Conservation (phyloP, 352 stramenopile species). For the Globisporangium cederbergense region DNA sequence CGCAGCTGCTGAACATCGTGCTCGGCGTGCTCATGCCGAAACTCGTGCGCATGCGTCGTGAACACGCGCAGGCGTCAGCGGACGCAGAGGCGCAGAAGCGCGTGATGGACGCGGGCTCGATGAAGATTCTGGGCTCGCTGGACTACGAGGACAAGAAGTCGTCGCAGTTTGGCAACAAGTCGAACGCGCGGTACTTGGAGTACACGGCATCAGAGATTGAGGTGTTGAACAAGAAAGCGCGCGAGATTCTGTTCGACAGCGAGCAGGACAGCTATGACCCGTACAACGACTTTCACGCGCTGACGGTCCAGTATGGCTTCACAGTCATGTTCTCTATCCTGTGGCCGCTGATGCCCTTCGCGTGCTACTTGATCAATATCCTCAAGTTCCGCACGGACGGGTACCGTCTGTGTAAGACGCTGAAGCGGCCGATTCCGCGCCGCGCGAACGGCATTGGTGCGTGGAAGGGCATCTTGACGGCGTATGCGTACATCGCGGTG, state of each 20-base stretch:
- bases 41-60: conserved; percentile 61
- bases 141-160: conserved; percentile 73
- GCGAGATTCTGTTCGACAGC: conserved; percentile 68
- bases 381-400: conserved; percentile 67
- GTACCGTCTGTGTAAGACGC: conserved; percentile 62
- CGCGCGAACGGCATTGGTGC: conserved; percentile 72
- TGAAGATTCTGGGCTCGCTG: conserved; percentile 80
- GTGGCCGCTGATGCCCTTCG: conserved; percentile 73
- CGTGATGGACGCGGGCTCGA: conserved; percentile 60
- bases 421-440: conserved; percentile 68
- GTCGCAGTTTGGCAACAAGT: conserved; percentile 75
- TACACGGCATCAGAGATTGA: conserved; percentile 60
- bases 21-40: conserved; percentile 63
- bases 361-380: conserved; percentile 68
- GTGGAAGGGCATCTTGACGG: conserved; percentile 57
- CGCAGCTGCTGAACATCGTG: conserved; percentile 76
- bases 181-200: conserved; percentile 59
- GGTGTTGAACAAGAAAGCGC: conserved; percentile 62
- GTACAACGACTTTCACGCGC: conserved; percentile 72
- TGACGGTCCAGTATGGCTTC: conserved; percentile 72
- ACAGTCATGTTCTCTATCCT: conserved; percentile 82
- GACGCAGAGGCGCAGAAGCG: conserved; percentile 67
- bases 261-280: conserved; percentile 72
- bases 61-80: conserved; percentile 50
- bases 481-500: conserved; percentile 61